A percentile compares a stretch with the other conserved stretches of the same genome.
phyloP scores from a whole-genome alignment of 2,329 filamentous ascomycete species.

The Colletotrichum brevisporum region DNA sequence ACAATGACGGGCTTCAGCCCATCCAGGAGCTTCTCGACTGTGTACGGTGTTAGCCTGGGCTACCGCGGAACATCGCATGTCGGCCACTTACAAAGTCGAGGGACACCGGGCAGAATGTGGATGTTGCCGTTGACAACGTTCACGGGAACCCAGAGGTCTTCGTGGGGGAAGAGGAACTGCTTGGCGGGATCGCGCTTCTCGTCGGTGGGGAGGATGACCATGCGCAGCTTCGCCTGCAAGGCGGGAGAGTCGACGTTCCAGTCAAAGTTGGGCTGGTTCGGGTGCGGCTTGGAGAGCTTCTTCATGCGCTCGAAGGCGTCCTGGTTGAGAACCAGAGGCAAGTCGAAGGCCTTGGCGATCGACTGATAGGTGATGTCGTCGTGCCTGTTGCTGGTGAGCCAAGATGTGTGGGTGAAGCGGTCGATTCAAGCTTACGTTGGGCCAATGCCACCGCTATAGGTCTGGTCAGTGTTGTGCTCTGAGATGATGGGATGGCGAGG shows the following conservation, averaged over 20 bases:
- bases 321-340: slow-evolving; percentile 83
- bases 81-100: slow-evolving; percentile 75
- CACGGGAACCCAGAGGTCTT: slow-evolving; percentile 93
- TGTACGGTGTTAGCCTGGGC: slow-evolving; percentile 15
- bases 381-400: slow-evolving; percentile 70
- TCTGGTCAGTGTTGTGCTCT: slow-evolving; percentile 31
- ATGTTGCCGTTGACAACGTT: slow-evolving; percentile 92
- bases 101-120: slow-evolving; percentile 93
- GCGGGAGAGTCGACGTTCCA: slow-evolving; percentile 88
- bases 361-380: slow-evolving; percentile 98
- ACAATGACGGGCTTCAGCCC: slow-evolving; percentile 80
- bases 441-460: slow-evolving; percentile 84
- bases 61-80: neutral
- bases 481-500: neutral
- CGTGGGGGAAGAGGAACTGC: slow-evolving; percentile 83
- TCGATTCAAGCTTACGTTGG: slow-evolving; percentile 77
- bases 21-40: slow-evolving; percentile 81
- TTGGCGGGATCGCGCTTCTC: slow-evolving; percentile 72
- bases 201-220: slow-evolving; percentile 90
- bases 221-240: slow-evolving; percentile 86
- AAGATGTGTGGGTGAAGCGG: neutral
- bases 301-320: slow-evolving; percentile 88
- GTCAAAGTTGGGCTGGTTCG: slow-evolving; percentile 80
- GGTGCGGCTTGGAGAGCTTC: slow-evolving; percentile 79
- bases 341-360: slow-evolving; percentile 88